Evolutionary conservation across 148 eudicot species (phyloP).

Genomic region (Mesembryanthemum crystallinum): DNA sequence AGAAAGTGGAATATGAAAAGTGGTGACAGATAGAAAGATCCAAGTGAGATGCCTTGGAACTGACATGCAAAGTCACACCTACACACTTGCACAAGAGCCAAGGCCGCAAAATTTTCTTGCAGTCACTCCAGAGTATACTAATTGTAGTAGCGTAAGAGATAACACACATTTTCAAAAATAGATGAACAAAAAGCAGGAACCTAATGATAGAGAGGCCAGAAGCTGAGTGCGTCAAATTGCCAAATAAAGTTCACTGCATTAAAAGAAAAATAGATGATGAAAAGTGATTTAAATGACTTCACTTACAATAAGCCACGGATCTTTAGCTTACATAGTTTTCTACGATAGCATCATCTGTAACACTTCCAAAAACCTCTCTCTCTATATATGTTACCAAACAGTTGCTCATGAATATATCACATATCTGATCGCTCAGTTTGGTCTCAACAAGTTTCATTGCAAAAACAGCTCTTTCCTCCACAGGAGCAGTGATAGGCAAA

Average conservation of each 20-base stretch:
- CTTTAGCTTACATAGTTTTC: not conserved
- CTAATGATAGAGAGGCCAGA: not conserved
- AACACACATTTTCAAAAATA: too few relatives aligned
- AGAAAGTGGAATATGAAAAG: not conserved
- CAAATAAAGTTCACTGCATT: not conserved
- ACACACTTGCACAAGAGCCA: too few relatives aligned
- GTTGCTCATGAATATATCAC: not conserved
- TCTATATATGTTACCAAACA: not conserved
- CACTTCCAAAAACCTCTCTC: not conserved
- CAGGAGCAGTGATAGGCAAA: conserved; percentile 5
- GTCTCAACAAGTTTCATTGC: not conserved
- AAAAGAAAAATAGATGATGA: not conserved
- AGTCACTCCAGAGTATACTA: too few relatives aligned
- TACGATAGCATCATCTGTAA: not conserved
- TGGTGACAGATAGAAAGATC: too few relatives aligned
- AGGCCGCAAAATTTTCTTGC: too few relatives aligned
- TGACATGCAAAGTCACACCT: too few relatives aligned
- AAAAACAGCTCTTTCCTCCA: conserved; percentile 1
- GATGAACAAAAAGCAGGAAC: too few relatives aligned
- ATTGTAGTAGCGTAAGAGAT: too few relatives aligned
- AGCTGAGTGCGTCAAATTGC: not conserved
- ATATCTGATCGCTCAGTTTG: not conserved
- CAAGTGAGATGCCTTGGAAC: too few relatives aligned
- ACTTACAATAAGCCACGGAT: not conserved
- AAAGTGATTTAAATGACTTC: not conserved